Evolutionary conservation across 805 yeast genomes (phyloP).

Genomic region (Brettanomyces anomalus): DNA sequence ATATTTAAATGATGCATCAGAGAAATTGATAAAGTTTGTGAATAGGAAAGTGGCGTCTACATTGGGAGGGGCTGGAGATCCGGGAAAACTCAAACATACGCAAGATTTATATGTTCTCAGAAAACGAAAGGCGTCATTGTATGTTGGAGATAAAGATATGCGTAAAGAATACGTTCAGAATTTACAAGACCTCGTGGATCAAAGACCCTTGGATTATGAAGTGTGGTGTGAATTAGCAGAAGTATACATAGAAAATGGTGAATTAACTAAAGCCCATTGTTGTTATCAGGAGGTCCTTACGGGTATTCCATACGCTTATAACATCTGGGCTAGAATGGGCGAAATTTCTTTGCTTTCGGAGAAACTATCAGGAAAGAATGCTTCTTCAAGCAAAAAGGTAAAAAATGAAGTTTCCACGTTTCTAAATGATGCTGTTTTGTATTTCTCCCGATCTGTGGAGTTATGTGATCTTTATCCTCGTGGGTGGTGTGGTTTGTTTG

Average conservation of each 20-base stretch:
- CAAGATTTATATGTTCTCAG: constrained; percentile 1
- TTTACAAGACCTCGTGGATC: constrained; percentile 46
- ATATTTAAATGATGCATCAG: constrained; percentile 22
- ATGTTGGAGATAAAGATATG: constrained; percentile 15
- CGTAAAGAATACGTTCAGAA: constrained; percentile 41
- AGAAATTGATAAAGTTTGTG: constrained; percentile 10
- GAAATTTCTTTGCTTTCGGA: constrained; percentile 28
- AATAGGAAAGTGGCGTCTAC: constrained; percentile 11
- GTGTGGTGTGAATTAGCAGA: constrained; percentile 73
- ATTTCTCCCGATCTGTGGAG: constrained; percentile 53
- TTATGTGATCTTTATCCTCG: constrained; percentile 58
- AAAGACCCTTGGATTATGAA: constrained; percentile 66
- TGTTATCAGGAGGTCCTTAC: constrained; percentile 64
- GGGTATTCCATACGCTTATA: constrained; percentile 60
- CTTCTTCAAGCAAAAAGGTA: background rate
- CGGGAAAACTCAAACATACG: constrained; percentile 14
- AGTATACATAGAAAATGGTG: constrained; percentile 50
- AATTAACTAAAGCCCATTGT: constrained; percentile 57
- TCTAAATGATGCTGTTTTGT: constrained; percentile 5
- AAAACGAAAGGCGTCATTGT: constrained; percentile 13
- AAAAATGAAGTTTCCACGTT: background rate
- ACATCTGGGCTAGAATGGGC: constrained; percentile 57
- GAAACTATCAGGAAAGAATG: constrained; percentile 3
- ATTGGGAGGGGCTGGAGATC: constrained; percentile 19
- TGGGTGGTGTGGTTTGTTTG: constrained; percentile 36